Base-by-base conservation (phyloP, 2,329 filamentous ascomycete species). In the Pseudogymnoascus sp. region DNA sequence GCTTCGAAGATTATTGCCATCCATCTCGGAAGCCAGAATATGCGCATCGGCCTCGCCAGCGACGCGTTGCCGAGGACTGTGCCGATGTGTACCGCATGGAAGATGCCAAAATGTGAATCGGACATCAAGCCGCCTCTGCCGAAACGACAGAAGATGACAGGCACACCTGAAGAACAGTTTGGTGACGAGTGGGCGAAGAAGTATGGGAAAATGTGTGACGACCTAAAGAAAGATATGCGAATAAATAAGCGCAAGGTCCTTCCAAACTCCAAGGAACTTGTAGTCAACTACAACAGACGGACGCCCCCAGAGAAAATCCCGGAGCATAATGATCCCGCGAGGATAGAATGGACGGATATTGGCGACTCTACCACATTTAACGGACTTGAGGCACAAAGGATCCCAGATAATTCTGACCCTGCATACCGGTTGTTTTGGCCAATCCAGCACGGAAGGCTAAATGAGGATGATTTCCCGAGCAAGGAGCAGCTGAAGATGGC, bases 241-340 rank as follows among this genome's bases (percentile, higher is more conserved):
- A 84, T 86, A 67, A 96, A 96, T 76, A 97, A 97, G 80, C 87
- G 91, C 71, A 89, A 96, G 72, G 92, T 97, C 13, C 77, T 97
- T 58, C 94, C 94, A n/a, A 97, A 97, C 72, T 97, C 92, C 0
- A 96, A 96, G 74, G 94, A 99, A 71, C 80, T 97, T 63, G 93
- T 97, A 1, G 85, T 92, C 66, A 97, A 96, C 71, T 97, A 90
- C 80, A 99, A 99, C 74, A 85, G 89, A 60, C 84, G 90, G 57
- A 89, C 86, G 0, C 85, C 89, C 35, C 87, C 91, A 5, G 94
- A 97, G 67, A 83, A 88, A 58, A 97, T 99, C 63, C 87, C 89
- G 4, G 89, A 94, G 70, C 94, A 97, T 75, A 99, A 97, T 72
- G 94, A 99, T 70, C 90, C 92, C 0, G 80, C 96, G 67, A 88